Evolutionary conservation across 2,329 filamentous ascomycete species (phyloP).

Genomic region (Penicillium sp.): DNA sequence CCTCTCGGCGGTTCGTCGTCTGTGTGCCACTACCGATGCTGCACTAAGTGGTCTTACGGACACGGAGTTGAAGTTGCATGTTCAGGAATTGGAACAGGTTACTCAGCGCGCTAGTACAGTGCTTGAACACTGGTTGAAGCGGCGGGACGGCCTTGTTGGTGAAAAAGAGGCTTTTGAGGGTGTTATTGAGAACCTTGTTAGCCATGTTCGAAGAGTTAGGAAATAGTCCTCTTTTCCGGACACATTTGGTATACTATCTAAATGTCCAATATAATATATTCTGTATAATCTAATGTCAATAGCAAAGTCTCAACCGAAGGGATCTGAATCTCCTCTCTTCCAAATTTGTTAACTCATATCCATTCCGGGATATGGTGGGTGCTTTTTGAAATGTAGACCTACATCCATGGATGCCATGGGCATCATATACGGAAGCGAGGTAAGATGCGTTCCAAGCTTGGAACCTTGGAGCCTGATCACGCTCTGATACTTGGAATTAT

Average conservation of each 20-base stretch:
- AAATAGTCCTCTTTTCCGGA: conserved; percentile 54
- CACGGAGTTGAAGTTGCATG: conserved; percentile 71
- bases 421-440: no score
- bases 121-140: conserved; percentile 84
- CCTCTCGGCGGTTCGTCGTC: conserved; percentile 71
- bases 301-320: conserved; percentile 11
- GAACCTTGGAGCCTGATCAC: no score
- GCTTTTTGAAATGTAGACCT: no score
- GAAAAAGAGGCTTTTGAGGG: conserved; percentile 94
- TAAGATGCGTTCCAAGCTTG: no score
- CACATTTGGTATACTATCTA: conserved; percentile 3
- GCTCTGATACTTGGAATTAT: no score
- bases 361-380: no score
- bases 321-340: background rate
- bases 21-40: conserved; percentile 82
- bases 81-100: conserved; percentile 67
- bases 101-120: conserved; percentile 73
- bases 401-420: no score
- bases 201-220: conserved; percentile 81
- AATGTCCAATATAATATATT: conserved; percentile 23
- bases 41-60: conserved; percentile 79
- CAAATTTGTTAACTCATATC: background rate
- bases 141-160: conserved; percentile 80
- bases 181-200: conserved; percentile 94
- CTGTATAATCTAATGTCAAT: conserved; percentile 27